Evolutionary conservation across 2,329 filamentous ascomycete genomes (phyloP).

Genomic region (Nannizziopsis arthrosporioides): DNA sequence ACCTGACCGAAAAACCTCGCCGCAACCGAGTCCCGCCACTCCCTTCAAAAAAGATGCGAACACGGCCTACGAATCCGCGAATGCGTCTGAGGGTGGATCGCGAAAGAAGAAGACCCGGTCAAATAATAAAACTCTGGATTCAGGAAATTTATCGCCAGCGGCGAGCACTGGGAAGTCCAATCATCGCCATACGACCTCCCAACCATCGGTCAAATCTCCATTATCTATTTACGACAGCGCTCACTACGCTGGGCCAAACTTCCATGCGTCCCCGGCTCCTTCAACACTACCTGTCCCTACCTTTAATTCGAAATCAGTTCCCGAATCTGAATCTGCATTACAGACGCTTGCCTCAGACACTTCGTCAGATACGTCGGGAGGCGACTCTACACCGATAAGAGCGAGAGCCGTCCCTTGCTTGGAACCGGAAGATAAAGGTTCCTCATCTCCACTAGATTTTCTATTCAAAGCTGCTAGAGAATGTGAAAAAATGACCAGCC

Average conservation of each 20-base stretch:
- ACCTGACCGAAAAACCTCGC: slow-evolving; percentile 21
- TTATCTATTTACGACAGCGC: slow-evolving; percentile 30
- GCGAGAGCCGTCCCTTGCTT: slow-evolving; percentile 27
- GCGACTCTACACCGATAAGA: slow-evolving; percentile 36
- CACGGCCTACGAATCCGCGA: slow-evolving; percentile 22
- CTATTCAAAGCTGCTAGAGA: slow-evolving; percentile 81
- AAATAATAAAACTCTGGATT: slow-evolving; percentile 26
- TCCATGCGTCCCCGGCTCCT: slow-evolving; percentile 86
- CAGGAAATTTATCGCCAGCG: slow-evolving; percentile 19
- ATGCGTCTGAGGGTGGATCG: slow-evolving; percentile 20
- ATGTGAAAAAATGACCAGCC: slow-evolving; percentile 45
- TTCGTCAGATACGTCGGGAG: slow-evolving; percentile 26
- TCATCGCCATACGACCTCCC: slow-evolving; percentile 27
- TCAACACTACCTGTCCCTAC: slow-evolving; percentile 83
- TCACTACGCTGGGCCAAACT: slow-evolving; percentile 78
- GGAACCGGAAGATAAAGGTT: slow-evolving; percentile 29
- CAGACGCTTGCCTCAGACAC: slow-evolving; percentile 31
- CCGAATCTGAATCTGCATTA: slow-evolving; percentile 43
- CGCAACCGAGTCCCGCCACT: slow-evolving; percentile 29
- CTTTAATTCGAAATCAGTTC: slow-evolving; percentile 67
- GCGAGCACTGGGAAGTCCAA: slow-evolving; percentile 10
- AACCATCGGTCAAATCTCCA: slow-evolving; percentile 35
- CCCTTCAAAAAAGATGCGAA: slow-evolving; percentile 24
- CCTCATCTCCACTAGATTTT: slow-evolving; percentile 71
- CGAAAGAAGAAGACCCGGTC: slow-evolving; percentile 30